Base-by-base conservation (phyloP, 2,329 filamentous ascomycete genomes). In the Aspergillus sp. region DNA sequence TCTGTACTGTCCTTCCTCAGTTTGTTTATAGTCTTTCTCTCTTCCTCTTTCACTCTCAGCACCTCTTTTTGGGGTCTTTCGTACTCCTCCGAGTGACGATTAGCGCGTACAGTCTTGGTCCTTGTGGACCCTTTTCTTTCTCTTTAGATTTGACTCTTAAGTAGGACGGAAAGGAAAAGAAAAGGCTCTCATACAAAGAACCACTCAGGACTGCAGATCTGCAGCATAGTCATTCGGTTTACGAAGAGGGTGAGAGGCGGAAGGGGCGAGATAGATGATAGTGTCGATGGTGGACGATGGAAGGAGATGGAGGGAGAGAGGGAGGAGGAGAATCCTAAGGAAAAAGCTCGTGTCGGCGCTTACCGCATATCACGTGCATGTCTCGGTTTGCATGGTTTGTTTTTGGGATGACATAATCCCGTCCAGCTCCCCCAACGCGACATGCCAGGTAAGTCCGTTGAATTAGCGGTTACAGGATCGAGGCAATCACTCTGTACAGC, bases 161-260 rank as follows among this genome's bases (percentile, higher is more conserved):
- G 17, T 47, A 36, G n/a, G 35, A 35, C 61, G 53, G 60, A 54
- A 56, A 65, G 56, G 59, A 59, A 61, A 64, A 52, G 54, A 63
- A 56, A 51, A 49, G 54, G 61, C 56, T 64, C 63, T 70, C 64
- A 69, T 68, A 69, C 66, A 63, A 66, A 64, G 65, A 68, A 60
- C 64, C 68, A 62, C 62, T 64, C 58, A 60, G 54, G 33, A 54
- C 58, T 64, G 65, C 61, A 58, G 54, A 58, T 61, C 57, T 65
- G 62, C 62, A 67, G 65, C 62, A 69, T 69, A 64, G 61, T 68
- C 60, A 67, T 68, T 69, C 65, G 66, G 65, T 71, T 73, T 73
- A 73, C 71, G 65, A 62, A 60, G 60, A 64, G 59, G 56, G 52
- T 53, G 49, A 55, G 60, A 57, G 44, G 52, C 14, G 35, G 46